These are phyloP conservation scores for Solanum chiquidenum DNA, from an alignment of 257 asterid genomes.

Conservation along the genomic window DNA sequence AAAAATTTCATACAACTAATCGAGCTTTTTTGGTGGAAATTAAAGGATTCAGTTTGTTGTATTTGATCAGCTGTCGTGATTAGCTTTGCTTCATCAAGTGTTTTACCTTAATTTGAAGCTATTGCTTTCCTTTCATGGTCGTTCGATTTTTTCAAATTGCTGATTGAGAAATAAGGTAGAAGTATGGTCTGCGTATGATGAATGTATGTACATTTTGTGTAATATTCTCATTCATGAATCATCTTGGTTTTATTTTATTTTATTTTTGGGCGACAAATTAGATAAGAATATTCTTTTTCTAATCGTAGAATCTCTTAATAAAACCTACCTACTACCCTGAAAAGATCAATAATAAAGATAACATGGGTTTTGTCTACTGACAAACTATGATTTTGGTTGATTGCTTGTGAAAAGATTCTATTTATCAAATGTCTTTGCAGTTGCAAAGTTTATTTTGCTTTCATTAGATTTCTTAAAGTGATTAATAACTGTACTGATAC, in stretches of 20 bases:
- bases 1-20: not conserved
- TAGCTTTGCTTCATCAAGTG: not conserved
- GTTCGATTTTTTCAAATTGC: not conserved
- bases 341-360: constrained; percentile 11
- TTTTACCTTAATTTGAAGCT: not conserved
- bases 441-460: not conserved
- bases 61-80: not conserved
- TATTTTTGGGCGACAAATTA: not conserved
- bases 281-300: constrained; percentile 5
- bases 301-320: not conserved
- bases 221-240: not conserved
- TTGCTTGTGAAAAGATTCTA: not conserved
- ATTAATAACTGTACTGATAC: not conserved
- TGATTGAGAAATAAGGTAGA: too few relatives aligned
- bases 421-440: not conserved
- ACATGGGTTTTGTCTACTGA: constrained; percentile 15
- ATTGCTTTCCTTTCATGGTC: not conserved
- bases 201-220: not conserved
- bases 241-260: not conserved
- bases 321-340: not conserved
- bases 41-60: not conserved
- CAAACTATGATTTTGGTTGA: not conserved
- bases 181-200: not conserved
- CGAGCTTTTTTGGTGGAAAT: not conserved
- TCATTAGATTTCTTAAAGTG: not conserved